Evolutionary conservation across 2,329 filamentous ascomycete species (phyloP).

Genomic region (Aspergillus quadrilineatus): DNA sequence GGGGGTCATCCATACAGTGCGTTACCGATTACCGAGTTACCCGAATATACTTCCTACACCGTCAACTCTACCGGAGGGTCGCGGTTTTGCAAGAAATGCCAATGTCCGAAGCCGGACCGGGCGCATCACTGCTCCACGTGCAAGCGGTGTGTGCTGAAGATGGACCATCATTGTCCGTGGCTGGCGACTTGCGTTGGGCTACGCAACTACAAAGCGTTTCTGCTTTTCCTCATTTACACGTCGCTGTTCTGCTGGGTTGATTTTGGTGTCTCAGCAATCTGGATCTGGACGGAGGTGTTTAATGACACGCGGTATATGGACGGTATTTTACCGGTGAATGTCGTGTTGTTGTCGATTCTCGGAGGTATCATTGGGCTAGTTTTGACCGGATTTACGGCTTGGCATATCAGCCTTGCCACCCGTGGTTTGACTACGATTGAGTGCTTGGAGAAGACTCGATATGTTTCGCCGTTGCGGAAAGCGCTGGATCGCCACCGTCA

Average conservation of each 20-base stretch:
- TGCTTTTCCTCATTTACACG: slow-evolving; percentile 88
- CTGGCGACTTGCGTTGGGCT: slow-evolving; percentile 92
- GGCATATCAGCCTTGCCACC: slow-evolving; percentile 82
- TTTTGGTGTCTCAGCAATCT: slow-evolving; percentile 73
- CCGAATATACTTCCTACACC: slow-evolving; percentile 72
- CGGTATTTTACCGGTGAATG: slow-evolving; percentile 81
- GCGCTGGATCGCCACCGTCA: slow-evolving; percentile 65
- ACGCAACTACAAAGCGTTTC: slow-evolving; percentile 91
- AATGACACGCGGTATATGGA: slow-evolving; percentile 69
- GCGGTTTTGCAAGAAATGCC: slow-evolving; percentile 96
- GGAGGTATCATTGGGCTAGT: slow-evolving; percentile 90
- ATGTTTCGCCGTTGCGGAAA: slow-evolving; percentile 75
- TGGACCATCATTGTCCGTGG: slow-evolving; percentile 99
- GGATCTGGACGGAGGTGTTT: slow-evolving; percentile 83
- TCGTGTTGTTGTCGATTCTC: slow-evolving; percentile 81
- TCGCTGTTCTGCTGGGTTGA: slow-evolving; percentile 79
- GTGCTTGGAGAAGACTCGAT: slow-evolving; percentile 91
- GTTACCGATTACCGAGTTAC: slow-evolving; percentile 69
- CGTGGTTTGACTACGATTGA: slow-evolving; percentile 92
- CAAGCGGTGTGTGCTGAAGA: slow-evolving; percentile 91
- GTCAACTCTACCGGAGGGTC: slow-evolving; percentile 87
- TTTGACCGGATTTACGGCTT: slow-evolving; percentile 81
- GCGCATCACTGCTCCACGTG: slow-evolving; percentile 97
- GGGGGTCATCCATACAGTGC: slow-evolving; percentile 63
- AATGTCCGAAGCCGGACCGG: slow-evolving; percentile 89